Conservation (phyloP, 1,139 yeast genomes). For the Blastobotrys elegans region DNA sequence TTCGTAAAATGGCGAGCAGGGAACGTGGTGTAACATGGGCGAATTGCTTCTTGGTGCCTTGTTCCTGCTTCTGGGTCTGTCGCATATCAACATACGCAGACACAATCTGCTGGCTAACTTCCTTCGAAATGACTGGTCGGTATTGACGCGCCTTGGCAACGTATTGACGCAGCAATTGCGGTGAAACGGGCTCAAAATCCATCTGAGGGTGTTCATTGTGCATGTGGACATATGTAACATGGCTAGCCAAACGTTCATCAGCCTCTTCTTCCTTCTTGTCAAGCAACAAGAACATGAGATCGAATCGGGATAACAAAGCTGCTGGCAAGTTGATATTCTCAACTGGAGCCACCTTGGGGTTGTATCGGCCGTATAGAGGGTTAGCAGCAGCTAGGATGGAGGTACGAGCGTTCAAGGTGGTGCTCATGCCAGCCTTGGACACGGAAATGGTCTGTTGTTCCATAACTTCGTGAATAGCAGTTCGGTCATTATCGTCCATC, state of each 20-base stretch:
- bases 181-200: constrained; percentile 72
- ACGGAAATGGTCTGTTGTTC: constrained; percentile 98
- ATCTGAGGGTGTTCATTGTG: constrained; percentile 78
- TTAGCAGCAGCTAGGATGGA: constrained; percentile 97
- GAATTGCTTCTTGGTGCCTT: constrained; percentile 72
- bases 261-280: constrained; percentile 78
- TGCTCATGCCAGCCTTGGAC: constrained; percentile 96
- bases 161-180: constrained; percentile 78
- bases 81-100: constrained; percentile 86
- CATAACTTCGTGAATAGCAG: constrained; percentile 99
- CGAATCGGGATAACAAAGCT: constrained; percentile 92
- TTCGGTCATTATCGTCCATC: constrained; percentile 96
- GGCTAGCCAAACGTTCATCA: constrained; percentile 85
- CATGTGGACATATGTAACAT: constrained; percentile 95
- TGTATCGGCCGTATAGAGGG: constrained; percentile 93
- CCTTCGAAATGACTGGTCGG: constrained; percentile 83
- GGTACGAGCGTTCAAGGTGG: constrained; percentile 93
- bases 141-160: constrained; percentile 80
- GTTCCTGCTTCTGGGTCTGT: constrained; percentile 80
- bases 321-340: constrained; percentile 97
- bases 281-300: constrained; percentile 76
- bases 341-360: constrained; percentile 83
- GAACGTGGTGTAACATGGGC: constrained; percentile 96
- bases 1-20: constrained; percentile 79
- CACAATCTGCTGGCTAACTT: constrained; percentile 84